Evolutionary conservation across 495 filamentous ascomycete genomes (phyloP), one percentile per base, ranked within the genome.

Genomic region (Podospora tetraspora): DNA sequence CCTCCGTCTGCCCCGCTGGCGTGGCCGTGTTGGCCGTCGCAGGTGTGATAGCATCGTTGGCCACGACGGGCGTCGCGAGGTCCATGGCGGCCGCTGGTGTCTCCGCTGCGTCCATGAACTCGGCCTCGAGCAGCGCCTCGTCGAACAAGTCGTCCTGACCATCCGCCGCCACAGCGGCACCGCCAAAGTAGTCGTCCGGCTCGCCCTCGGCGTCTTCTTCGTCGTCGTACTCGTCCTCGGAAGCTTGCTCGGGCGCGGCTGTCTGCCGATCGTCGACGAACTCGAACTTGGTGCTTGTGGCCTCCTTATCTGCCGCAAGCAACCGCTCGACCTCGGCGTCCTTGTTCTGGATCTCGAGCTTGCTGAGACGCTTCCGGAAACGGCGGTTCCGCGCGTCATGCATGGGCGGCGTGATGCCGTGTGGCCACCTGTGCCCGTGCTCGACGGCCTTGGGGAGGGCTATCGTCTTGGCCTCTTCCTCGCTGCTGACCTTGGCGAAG

Each of bases 371-470:
- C 70, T 92, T 92, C 59, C 94, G 82, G 75, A 99, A 99, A 6
- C 96, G 86, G 12, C 92, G 88, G 74, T 92, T 93, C 19, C 92
- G 82, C 9, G 90, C 93, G 78, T 89, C 91, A 65, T 92, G 88
- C 86, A 99, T 91, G 0, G 95, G 95, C 9, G 95, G 92, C 3
- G 95, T 95, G 4, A 99, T 79, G 59, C 95, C 95, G 77, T 98
- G 95, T 7, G 95, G 90, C 81, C 92, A 98, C 73, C 93, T 90
- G 64, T 88, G 84, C 25, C 90, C 88, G 30, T 84, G 79, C 27
- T 79, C 79, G 52, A 97, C 82, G 23, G 90, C 87, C 9, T 78
- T 74, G 16, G 93, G 93, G 11, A 95, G 78, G 1, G 85, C 82
- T 3, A 76, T 81, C 78, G 64, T 84, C 83, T 80, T 90, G 62